Evolutionary conservation across 768 basidiomycete genomes (phyloP).

Genomic region (Mrakia hoshinonis): DNA sequence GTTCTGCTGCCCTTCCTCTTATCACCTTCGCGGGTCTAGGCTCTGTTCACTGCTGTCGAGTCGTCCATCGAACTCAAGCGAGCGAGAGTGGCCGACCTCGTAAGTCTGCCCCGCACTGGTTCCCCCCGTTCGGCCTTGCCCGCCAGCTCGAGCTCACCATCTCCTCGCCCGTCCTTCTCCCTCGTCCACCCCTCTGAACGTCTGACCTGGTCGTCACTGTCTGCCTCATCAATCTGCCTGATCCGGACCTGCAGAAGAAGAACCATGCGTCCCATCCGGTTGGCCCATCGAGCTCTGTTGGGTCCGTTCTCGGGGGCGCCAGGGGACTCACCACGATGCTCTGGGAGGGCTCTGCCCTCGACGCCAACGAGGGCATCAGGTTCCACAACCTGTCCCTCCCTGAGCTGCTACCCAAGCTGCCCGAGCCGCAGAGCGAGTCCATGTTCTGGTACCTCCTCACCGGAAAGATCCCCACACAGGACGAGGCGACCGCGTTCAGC

Average conservation of each 20-base stretch:
- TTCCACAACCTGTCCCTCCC: slow-evolving; percentile 67
- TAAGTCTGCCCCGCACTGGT: neutral
- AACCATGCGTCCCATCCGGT: neutral
- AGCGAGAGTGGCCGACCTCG: neutral
- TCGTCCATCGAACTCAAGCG: slow-evolving; percentile 14
- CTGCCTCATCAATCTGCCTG: too few relatives aligned
- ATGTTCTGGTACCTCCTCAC: slow-evolving; percentile 97
- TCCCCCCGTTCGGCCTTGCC: neutral
- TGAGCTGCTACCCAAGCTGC: slow-evolving; percentile 63
- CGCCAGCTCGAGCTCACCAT: neutral
- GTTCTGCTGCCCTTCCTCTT: neutral
- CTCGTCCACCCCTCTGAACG: too few relatives aligned
- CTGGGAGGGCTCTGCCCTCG: slow-evolving; percentile 96
- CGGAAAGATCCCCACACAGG: slow-evolving; percentile 73
- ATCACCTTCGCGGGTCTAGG: neutral
- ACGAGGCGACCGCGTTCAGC: slow-evolving; percentile 72
- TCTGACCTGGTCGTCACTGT: too few relatives aligned
- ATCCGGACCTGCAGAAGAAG: slow-evolving; percentile 15
- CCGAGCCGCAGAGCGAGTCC: slow-evolving; percentile 88
- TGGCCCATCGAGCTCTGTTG: neutral
- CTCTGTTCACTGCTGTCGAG: neutral
- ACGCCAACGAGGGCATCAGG: slow-evolving; percentile 60
- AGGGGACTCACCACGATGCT: slow-evolving; percentile 65
- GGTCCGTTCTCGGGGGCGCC: neutral
- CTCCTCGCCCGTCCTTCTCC: neutral